Base-by-base conservation (phyloP, 2,329 filamentous ascomycete genomes). In the Teratosphaeria epicoccoides region DNA sequence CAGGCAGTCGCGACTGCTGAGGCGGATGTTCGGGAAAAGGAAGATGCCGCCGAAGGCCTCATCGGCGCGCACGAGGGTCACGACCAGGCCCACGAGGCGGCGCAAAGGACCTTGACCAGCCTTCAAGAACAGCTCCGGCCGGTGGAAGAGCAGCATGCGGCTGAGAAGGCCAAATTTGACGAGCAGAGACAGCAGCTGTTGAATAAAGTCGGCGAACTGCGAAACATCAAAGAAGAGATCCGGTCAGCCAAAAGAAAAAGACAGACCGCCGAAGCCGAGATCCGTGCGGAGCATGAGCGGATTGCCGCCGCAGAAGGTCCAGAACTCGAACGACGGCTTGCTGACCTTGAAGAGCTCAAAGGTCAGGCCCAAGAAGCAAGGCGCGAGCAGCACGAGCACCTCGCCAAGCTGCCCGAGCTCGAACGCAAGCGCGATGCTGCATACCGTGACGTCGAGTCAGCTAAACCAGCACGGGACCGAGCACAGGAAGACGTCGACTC, bases 281-380 rank as follows among this genome's bases (percentile, higher is more conserved):
- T 83, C 25, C 55, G 64, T 2, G 72, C 75, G 3, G 83, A 87
- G 63, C 73, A 79, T 58, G 66, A 71, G 46, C 81, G 83, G 3
- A 75, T 95, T 37, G 66, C 66, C 14, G 68, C 67, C 49, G 77
- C 81, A 2, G 84, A 85, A 59, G 87, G 88, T 33, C 85, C 85
- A 24, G 80, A 79, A 23, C 81, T 86, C 61, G 73, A 79, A 7
- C 73, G 76, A 56, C 87, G 82, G 61, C 68, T 80, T 29, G 70
- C 72, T 17, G 76, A 84, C 60, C 73, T 85, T 3, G 60, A 62
- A 3, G 53, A 61, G 29, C 53, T 62, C 26, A 79, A 82, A 60
- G 63, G 74, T 23, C 68, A 69, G 46, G 71, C 74, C 5, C 65
- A 71, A 25, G 68, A 74, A 28, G 75, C 80, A 4, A 69, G 68